Evolutionary conservation across 139 green algal species (phyloP).

Genomic region (Pseudopediastrum boryanum): DNA sequence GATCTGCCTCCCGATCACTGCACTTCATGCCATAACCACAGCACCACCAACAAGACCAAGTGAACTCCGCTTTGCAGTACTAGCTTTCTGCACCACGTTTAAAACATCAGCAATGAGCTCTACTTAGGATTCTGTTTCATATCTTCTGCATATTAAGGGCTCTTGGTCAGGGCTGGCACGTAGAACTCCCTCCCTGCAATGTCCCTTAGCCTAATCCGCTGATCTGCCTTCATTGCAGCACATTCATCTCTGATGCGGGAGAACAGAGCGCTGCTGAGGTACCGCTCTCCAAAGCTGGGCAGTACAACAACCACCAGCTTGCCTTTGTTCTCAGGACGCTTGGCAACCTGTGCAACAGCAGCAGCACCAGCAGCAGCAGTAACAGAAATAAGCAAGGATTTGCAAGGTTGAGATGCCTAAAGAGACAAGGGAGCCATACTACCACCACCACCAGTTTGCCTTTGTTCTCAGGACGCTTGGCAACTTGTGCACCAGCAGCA

Average conservation of each 20-base stretch:
- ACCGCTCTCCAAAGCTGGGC: constrained; percentile 92
- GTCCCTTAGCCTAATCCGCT: constrained; percentile 34
- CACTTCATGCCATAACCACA: too few relatives aligned
- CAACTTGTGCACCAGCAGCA: constrained; percentile 61
- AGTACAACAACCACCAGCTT: constrained; percentile 87
- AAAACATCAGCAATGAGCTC: too few relatives aligned
- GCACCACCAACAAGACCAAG: too few relatives aligned
- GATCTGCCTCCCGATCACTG: background rate
- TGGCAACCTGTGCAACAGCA: constrained; percentile 73
- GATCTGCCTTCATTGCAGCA: background rate
- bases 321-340: constrained; percentile 85
- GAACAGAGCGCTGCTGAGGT: constrained; percentile 47
- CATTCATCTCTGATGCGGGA: constrained; percentile 1
- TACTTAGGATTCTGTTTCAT: too few relatives aligned
- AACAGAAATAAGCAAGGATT: background rate
- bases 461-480: constrained; percentile 82
- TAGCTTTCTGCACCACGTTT: too few relatives aligned
- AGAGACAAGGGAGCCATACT: constrained; percentile 38
- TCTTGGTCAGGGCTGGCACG: too few relatives aligned
- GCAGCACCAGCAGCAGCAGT: constrained; percentile 9
- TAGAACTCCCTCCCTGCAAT: too few relatives aligned
- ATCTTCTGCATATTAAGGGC: too few relatives aligned
- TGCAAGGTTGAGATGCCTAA: background rate
- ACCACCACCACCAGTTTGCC: constrained; percentile 79
- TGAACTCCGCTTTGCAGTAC: too few relatives aligned